These are phyloP conservation scores for Lactifluus subvellereus DNA, from an alignment of 768 basidiomycete genomes.

Conservation along the genomic window DNA sequence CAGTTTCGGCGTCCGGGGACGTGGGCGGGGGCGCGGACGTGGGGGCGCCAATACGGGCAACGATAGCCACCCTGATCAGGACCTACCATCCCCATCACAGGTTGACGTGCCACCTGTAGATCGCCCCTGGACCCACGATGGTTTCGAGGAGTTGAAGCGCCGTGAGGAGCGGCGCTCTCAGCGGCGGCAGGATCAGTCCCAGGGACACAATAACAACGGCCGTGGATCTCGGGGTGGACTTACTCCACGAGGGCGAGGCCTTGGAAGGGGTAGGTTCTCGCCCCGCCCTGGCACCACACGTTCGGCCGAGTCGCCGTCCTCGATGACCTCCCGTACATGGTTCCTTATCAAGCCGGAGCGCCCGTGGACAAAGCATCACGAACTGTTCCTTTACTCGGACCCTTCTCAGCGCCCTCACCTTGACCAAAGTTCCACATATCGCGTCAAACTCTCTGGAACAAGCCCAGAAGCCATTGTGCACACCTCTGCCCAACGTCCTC, in stretches of 20 bases:
- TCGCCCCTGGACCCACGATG: slow-evolving; percentile 76
- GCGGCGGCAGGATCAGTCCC: slow-evolving; percentile 37
- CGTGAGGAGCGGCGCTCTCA: slow-evolving; percentile 53
- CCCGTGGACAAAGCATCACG: slow-evolving; percentile 80
- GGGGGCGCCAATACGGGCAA: slow-evolving; percentile 21
- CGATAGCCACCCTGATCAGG: slow-evolving; percentile 18
- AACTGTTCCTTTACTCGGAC: slow-evolving; percentile 67
- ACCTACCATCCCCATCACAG: slow-evolving; percentile 26
- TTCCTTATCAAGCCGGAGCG: slow-evolving; percentile 72
- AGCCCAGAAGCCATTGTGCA: slow-evolving; percentile 39
- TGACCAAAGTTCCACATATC: slow-evolving; percentile 48
- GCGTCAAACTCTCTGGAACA: slow-evolving; percentile 58
- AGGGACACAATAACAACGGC: slow-evolving; percentile 45
- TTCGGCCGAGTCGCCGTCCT: slow-evolving; percentile 35
- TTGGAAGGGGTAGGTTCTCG: slow-evolving; percentile 37
- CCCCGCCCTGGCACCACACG: slow-evolving; percentile 26
- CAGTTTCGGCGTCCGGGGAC: slow-evolving; percentile 51
- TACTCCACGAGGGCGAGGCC: slow-evolving; percentile 36
- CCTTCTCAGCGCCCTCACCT: slow-evolving; percentile 50
- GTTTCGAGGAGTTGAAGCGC: slow-evolving; percentile 81
- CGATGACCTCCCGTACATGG: slow-evolving; percentile 41
- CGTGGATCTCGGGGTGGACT: slow-evolving; percentile 40
- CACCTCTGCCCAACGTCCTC: slow-evolving; percentile 28
- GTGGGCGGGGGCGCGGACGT: slow-evolving; percentile 32
- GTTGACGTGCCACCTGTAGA: slow-evolving; percentile 54